A percentile compares a stretch with the other conserved stretches of the same genome.
Conservation (phyloP, 1,139 yeast genomes). For the Ogataea hybrid region DNA sequence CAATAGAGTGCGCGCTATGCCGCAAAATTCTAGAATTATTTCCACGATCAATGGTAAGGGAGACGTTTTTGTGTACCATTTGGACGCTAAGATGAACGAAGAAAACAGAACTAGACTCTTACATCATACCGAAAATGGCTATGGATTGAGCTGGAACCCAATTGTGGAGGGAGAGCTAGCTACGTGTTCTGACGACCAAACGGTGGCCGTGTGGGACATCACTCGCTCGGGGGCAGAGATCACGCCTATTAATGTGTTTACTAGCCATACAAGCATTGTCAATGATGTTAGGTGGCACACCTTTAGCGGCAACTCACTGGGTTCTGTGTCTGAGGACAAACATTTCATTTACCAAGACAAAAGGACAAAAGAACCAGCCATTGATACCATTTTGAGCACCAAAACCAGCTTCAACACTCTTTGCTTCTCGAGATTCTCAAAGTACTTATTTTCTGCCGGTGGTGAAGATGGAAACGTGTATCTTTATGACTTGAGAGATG, state of each 20-base stretch:
- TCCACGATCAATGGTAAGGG: constrained; percentile 84
- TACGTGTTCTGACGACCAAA: constrained; percentile 63
- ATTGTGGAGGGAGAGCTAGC: constrained; percentile 47
- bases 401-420: constrained; percentile 56
- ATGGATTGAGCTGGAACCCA: constrained; percentile 67
- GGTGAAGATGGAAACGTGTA: constrained; percentile 66
- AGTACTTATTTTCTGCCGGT: constrained; percentile 62
- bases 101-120: constrained; percentile 29
- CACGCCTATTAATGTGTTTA: constrained; percentile 33
- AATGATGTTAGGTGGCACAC: constrained; percentile 75
- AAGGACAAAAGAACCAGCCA: constrained; percentile 33
- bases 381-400: constrained; percentile 36
- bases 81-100: constrained; percentile 21
- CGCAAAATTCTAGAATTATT: constrained; percentile 62
- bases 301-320: constrained; percentile 50
- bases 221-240: constrained; percentile 15
- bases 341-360: constrained; percentile 44
- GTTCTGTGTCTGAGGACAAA: constrained; percentile 70
- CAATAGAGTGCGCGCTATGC: constrained; percentile 81
- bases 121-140: constrained; percentile 68
- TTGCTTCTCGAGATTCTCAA: constrained; percentile 61
- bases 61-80: constrained; percentile 63
- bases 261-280: constrained; percentile 53
- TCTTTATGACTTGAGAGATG: constrained; percentile 56
- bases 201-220: constrained; percentile 59